Evolutionary conservation across 805 yeast species (phyloP), one percentile per base, ranked within the genome.

Genomic region (Wilhelminamyces savonicus): DNA sequence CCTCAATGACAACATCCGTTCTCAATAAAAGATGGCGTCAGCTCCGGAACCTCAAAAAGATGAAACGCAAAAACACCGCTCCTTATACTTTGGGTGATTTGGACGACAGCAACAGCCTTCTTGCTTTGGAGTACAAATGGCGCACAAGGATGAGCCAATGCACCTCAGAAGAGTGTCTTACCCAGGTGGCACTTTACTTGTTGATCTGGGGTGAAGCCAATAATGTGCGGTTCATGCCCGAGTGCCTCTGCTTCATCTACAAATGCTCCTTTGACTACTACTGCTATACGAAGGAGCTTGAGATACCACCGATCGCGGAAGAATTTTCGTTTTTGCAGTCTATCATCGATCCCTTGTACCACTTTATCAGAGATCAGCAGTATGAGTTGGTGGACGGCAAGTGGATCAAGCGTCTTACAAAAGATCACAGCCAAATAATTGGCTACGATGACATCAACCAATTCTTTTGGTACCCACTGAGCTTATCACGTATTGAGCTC

Each of bases 141-240:
- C 78, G 74, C 46, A 39, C 59, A 11, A 67, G 68, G 44, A 82
- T 83, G 86, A 67, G 65, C 40, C 50, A 50, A 19, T 62, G 69
- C 32, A 50, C 74, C 0, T 71, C 74, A 3, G 56, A 53, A 18
- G 84, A 82, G 39, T 73, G 81, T 57, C 69, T 76, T 3, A 65
- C 74, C 33, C 88, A 76, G 56, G 53, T 81, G 38, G 82, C 80
- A 26, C 67, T 79, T 24, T 78, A 71, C 50, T 57, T 74, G 40
- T 66, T 71, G 32, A 64, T 78, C 24, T 81, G 88, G 88, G 88
- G 88, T 21, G 88, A 82, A 51, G 81, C 87, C 5, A 79, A 78
- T 50, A 81, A 77, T 50, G 60, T 71, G 17, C 48, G 78, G 32
- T 71, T 69, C 39, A 54, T 66, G 46, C 76, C 78, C 1, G 71